Evolutionary conservation across 495 filamentous ascomycete species (phyloP).

Genomic region (Physcia stellaris): DNA sequence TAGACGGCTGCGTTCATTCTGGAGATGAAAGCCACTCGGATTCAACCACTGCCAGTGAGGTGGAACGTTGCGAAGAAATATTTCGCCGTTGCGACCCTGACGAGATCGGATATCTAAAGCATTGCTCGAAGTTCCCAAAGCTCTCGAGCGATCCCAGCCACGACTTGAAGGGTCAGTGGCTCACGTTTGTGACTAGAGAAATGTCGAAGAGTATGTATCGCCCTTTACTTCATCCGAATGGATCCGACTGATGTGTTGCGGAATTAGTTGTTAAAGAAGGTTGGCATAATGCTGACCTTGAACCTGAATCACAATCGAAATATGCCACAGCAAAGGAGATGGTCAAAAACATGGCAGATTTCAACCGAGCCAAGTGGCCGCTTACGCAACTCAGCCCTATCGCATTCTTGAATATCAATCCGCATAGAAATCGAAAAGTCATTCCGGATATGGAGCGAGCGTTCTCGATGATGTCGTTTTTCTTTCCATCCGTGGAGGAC

Average conservation of each 20-base stretch:
- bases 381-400: slow-evolving; percentile 1
- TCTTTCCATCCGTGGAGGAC: slow-evolving; percentile 25
- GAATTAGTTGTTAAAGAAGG: slow-evolving; percentile 30
- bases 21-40: neutral
- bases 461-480: slow-evolving; percentile 25
- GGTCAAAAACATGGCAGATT: slow-evolving; percentile 17
- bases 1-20: neutral
- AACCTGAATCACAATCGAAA: slow-evolving; percentile 23
- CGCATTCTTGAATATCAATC: slow-evolving; percentile 21
- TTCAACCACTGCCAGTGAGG: neutral
- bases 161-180: slow-evolving; percentile 7
- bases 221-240: neutral
- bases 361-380: neutral
- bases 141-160: neutral
- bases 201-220: slow-evolving; percentile 19
- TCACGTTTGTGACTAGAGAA: slow-evolving; percentile 21
- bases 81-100: slow-evolving; percentile 1
- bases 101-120: slow-evolving; percentile 3
- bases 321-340: slow-evolving; percentile 22
- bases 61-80: neutral
- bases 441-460: slow-evolving; percentile 27
- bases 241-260: neutral
- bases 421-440: slow-evolving; percentile 25
- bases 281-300: slow-evolving; percentile 31
- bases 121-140: too few species aligned